Evolutionary conservation across 1,284 basidiomycete genomes (phyloP), one percentile per base, ranked within the genome.

Genomic region (Anthracocystis setariae): DNA sequence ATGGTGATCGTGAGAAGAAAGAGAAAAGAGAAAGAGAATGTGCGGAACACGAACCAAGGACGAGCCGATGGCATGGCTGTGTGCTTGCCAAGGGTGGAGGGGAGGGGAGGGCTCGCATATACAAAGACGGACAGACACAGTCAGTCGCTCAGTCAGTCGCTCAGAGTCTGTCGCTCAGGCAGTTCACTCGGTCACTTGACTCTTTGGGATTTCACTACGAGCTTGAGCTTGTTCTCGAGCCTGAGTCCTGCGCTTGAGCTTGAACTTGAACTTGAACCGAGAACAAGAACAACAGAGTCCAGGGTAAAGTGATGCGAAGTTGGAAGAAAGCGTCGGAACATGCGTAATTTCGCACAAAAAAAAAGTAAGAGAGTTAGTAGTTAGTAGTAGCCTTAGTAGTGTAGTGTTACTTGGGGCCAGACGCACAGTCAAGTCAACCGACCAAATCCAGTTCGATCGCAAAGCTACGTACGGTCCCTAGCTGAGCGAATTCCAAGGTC

Each of bases 271-370:
- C 40, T 17, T 5, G 7, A 20, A 7, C 40, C 18, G 40, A 49
- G 24, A 40, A 49, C 27, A 46, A 46, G 27, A 33, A 27, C 23
- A 23, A 33, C 8, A 33, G 32, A 33, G 32, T 8, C 8, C 8
- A 35, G n/a, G 8, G 13, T 24, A 18, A 35, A 35, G 43, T 33
- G 44, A 17, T 33, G 29, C 49, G 42, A 64, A 64, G 47, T 47
- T 57, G 46, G 61, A 54, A 64, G 55, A 64, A 64, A 64, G 49
- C 29, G 54, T 64, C 54, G 50, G 54, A 64, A 62, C 25, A 48
- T 38, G 23, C 29, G 29, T 12, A 29, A 29, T 29, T 29, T 5
- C 29, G 29, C 29, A 29, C 29, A n/a, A n/a, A n/a, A n/a, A n/a
- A n/a, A n/a, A n/a, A n/a, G n/a, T n/a, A n/a, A n/a, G n/a, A n/a